Base-by-base conservation (phyloP, 2,329 filamentous ascomycete genomes). In the Curvularia hawaiiensis region DNA sequence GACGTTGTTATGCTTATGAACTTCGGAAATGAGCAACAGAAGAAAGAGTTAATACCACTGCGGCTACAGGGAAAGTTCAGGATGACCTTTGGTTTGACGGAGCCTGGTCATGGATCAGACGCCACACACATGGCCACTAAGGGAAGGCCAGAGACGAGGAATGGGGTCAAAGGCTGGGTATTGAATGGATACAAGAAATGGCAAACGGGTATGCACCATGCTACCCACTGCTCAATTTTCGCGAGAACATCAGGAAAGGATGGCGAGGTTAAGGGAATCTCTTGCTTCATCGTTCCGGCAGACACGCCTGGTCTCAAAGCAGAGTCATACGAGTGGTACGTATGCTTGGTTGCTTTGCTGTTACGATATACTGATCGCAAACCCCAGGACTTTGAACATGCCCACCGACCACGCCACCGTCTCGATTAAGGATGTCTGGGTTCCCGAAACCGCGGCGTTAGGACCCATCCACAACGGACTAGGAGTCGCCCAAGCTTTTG, bases 361-460 rank as follows among this genome's bases (percentile, higher is more conserved):
- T 20, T 47, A 11, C 10, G 5, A 11, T 28, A 24, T 38, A 26
- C 57, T 67, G 28, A 68, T 31, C n/a, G 20, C 16, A 3, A n/a
- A 10, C 2, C 4, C 7, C 45, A 78, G 76, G 84, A 88, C 85
- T 1, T 80, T 88, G 51, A 88, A 88, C 64, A 88, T 88, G 85
- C 85, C 85, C 0, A 88, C 85, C 6, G 85, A 88, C 68, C 85
- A 88, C 67, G 85, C 85, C 3, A 88, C 85, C 1, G 77, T 88
- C 39, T 79, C 80, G 2, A 75, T 88, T 44, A 79, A 79, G n/a
- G 72, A 83, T 54, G 85, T 86, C n/a, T 83, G 78, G 66, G 83
- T 88, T 1, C 83, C 85, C 0, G 74, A 77, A 14, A 79, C 77
- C 20, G 77, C 83, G 1, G 75, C 87, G 33, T 76, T 88, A 1